Conservation (phyloP, 768 basidiomycete species). For the Agrocybe praecox region DNA sequence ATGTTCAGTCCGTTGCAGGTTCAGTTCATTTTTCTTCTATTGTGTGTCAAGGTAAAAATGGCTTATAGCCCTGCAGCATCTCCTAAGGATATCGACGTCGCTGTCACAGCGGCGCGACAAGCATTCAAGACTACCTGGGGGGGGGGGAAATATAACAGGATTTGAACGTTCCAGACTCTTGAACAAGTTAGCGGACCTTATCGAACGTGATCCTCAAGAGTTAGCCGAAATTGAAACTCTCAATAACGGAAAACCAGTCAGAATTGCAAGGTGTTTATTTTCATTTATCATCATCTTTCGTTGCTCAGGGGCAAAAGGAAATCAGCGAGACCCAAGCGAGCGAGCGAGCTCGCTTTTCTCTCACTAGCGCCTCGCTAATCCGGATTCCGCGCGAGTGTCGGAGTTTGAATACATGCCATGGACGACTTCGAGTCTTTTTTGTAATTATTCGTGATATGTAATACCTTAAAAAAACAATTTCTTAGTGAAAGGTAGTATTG, state of each 20-base stretch:
- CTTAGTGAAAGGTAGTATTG: too few species aligned
- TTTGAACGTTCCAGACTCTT: slow-evolving; percentile 80
- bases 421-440: too few species aligned
- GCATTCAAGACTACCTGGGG: slow-evolving; percentile 91
- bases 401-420: too few species aligned
- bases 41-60: neutral
- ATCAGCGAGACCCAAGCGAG: too few species aligned
- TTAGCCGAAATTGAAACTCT: slow-evolving; percentile 84
- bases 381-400: too few species aligned
- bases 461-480: too few species aligned
- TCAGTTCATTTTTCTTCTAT: slow-evolving; percentile 3
- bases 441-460: too few species aligned
- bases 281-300: too few species aligned
- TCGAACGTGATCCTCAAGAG: slow-evolving; percentile 80
- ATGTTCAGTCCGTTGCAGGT: slow-evolving; percentile 57
- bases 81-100: slow-evolving; percentile 76
- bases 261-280: slow-evolving; percentile 36
- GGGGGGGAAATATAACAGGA: slow-evolving; percentile 82
- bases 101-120: slow-evolving; percentile 79
- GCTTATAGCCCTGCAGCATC: slow-evolving; percentile 45
- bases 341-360: too few species aligned
- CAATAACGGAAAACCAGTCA: slow-evolving; percentile 92
- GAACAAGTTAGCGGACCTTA: slow-evolving; percentile 87
- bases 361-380: too few species aligned
- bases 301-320: too few species aligned